Evolutionary conservation across 2,329 filamentous ascomycete genomes (phyloP).

Genomic region (Cordyceps militaris): DNA sequence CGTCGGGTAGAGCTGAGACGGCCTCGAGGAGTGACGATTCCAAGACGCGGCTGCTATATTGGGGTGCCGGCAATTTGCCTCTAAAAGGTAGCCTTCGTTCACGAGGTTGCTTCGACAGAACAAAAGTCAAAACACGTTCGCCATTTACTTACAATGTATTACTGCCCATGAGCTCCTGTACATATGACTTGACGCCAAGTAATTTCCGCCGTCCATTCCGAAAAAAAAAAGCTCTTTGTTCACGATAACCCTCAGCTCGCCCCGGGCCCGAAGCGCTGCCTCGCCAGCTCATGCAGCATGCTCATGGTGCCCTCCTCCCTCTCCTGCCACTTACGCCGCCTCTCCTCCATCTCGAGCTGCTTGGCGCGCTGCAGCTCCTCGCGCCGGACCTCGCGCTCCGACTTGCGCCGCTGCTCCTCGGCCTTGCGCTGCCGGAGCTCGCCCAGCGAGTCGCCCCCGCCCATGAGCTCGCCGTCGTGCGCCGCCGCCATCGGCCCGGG

Average conservation of each 20-base stretch:
- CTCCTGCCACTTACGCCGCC: conserved; percentile 58
- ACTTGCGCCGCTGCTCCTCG: conserved; percentile 65
- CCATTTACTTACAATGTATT: too few species aligned
- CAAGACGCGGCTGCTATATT: neutral
- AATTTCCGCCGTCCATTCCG: too few species aligned
- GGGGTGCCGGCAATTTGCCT: neutral
- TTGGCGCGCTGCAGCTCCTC: conserved; percentile 74
- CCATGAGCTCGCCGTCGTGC: conserved; percentile 72
- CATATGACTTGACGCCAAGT: too few species aligned
- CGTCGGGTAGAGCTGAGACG: neutral
- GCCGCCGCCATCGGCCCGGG: conserved; percentile 42
- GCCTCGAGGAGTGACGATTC: neutral
- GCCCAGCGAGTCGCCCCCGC: conserved; percentile 55
- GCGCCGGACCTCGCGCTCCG: conserved; percentile 71
- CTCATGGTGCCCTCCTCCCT: conserved; percentile 82
- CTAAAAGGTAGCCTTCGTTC: too few species aligned
- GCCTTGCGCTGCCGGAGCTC: conserved; percentile 64
- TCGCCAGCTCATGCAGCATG: conserved; percentile 72
- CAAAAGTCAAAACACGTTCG: too few species aligned
- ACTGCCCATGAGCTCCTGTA: too few species aligned
- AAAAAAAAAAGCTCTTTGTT: neutral
- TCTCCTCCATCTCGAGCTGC: conserved; percentile 73
- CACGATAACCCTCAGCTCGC: neutral
- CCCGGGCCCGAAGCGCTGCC: conserved; percentile 62
- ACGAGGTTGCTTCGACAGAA: too few species aligned